phyloP scores from a whole-genome alignment of 371 early-diverging fungal genomes.

The Capillidium heterosporum region DNA sequence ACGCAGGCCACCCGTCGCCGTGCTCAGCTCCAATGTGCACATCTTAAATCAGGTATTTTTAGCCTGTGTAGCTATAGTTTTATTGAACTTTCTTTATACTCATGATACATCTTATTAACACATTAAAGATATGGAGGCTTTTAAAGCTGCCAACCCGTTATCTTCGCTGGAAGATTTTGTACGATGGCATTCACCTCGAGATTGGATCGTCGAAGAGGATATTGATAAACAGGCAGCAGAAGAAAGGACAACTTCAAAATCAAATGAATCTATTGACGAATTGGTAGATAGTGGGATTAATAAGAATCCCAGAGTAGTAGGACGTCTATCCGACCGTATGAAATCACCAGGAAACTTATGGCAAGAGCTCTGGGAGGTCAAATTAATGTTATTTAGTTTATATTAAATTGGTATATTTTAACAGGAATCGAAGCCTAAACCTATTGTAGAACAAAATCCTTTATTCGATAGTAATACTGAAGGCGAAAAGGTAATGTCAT shows the following conservation, averaged over 20 bases:
- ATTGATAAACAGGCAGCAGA: not conserved
- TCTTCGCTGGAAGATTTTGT: conserved; percentile 72
- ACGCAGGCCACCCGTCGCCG: conserved; percentile 47
- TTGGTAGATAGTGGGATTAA: conserved; percentile 13
- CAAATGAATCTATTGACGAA: no score
- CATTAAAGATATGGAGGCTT: conserved; percentile 25
- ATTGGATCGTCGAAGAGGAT: conserved; percentile 29
- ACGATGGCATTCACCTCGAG: conserved; percentile 90
- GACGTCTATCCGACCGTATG: conserved; percentile 57
- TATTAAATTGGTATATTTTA: not conserved
- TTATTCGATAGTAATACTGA: conserved; percentile 56
- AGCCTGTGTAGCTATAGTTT: not conserved
- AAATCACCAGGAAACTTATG: conserved; percentile 59
- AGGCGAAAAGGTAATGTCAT: conserved; percentile 31
- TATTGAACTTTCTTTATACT: not conserved
- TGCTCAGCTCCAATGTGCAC: conserved; percentile 59
- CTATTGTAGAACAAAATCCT: conserved; percentile 52
- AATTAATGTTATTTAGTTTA: not conserved
- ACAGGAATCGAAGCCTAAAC: conserved; percentile 37
- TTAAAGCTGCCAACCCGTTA: conserved; percentile 34
- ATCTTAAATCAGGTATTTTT: conserved; percentile 40
- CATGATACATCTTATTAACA: not conserved
- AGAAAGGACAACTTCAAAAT: no score
- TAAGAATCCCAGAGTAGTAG: not conserved
- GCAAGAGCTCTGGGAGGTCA: conserved; percentile 69